These are phyloP conservation scores for Nicotiana undulata DNA, from an alignment of 257 asterid species.

Conservation along the genomic window DNA sequence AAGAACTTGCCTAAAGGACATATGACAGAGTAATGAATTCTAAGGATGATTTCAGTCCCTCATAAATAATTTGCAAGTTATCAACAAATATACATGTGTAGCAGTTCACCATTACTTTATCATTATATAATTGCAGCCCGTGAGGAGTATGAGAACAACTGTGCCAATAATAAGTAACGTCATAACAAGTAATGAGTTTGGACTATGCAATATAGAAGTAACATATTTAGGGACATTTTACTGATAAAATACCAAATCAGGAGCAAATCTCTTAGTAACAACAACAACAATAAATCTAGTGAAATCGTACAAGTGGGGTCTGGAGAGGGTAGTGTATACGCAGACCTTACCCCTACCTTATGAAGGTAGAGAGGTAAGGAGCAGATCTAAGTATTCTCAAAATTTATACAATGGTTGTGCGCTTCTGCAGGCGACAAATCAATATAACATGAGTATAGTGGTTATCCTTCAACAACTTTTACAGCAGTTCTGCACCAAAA, in stretches of 20 bases:
- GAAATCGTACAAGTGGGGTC: too few relatives aligned
- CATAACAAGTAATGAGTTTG: not conserved
- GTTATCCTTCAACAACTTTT: constrained; percentile 77
- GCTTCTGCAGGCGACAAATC: not conserved
- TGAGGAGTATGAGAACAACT: not conserved
- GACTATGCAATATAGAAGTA: not conserved
- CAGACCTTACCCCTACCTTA: too few relatives aligned
- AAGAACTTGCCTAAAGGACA: not conserved
- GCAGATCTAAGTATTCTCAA: constrained; percentile 1
- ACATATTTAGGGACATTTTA: not conserved
- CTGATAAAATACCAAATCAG: not conserved
- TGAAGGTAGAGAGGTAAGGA: too few relatives aligned
- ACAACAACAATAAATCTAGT: too few relatives aligned
- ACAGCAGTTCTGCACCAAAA: constrained; percentile 68
- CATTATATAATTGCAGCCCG: not conserved
- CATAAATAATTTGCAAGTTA: not conserved
- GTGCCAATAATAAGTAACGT: not conserved
- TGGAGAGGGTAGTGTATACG: too few relatives aligned
- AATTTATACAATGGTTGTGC: not conserved
- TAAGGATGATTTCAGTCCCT: not conserved
- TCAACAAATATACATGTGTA: not conserved
- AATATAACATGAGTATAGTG: constrained; percentile 8
- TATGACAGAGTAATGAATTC: not conserved
- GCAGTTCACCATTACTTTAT: not conserved
- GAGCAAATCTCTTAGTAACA: constrained; percentile 2